Evolutionary conservation across 108 stramenopile species (phyloP), one percentile per base, ranked within the genome.

Genomic region (Schizochytrium sp.): DNA sequence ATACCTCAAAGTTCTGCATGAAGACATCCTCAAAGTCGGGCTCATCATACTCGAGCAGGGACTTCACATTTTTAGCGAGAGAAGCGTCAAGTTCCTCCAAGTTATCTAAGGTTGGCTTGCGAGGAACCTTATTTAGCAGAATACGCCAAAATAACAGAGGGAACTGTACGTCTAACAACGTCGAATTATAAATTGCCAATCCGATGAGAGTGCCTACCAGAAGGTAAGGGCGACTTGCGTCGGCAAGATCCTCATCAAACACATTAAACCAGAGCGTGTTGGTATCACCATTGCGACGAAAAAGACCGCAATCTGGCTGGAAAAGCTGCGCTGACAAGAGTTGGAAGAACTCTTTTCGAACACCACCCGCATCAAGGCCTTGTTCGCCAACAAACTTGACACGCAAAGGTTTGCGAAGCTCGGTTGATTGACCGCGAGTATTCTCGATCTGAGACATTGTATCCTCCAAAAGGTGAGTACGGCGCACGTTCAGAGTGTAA

Each of bases 321-420:
- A 97, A 97, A 3, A 98, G 90, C 73, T 97, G 93, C 57, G 94
- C 92, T 58, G 92, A 93, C 55, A 97, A 88, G 7, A 98, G 93
- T 88, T 97, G 97, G 87, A 97, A 97, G 91, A 97, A 98, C 92
- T 98, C 98, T 89, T 97, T 97, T 2, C 96, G 95, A 3, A 97
- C 97, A 8, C 98, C 98, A 17, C 98, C 98, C 7, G 96, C 97
- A 93, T 98, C 98, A 40, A 98, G 88, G 72, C 97, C 98, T 41
- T 96, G 96, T 91, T 98, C 98, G n/a, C 95, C 96, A 72, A 95
- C 93, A 90, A 98, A 97, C 13, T 92, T 92, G 44, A 97, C 94
- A 88, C 92, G 88, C 2, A 98, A 91, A 28, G 92, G 93, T 73
- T 96, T 96, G 50, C 94, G 92, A 3, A 97, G 89, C 69, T 90